Evolutionary conservation across 169 alveolate genomes (phyloP).

Genomic region (Plasmodium malariae): DNA sequence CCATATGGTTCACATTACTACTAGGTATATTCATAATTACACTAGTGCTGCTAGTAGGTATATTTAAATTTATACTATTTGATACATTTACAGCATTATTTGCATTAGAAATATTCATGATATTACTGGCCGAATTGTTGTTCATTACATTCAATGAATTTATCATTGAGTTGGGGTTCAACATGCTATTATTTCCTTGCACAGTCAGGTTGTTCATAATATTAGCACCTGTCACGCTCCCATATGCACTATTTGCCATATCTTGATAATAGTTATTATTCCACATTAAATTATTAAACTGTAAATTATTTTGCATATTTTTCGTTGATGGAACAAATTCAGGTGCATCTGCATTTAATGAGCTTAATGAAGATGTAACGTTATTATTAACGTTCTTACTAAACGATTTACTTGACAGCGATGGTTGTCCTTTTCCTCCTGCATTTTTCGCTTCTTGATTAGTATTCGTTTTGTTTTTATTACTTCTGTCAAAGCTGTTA

Average conservation of each 20-base stretch:
- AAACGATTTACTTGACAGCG: neutral
- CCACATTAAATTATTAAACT: slow-evolving; percentile 62
- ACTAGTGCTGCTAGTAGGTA: neutral
- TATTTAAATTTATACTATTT: slow-evolving; percentile 1
- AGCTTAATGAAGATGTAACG: slow-evolving; percentile 20
- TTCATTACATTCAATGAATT: slow-evolving; percentile 1
- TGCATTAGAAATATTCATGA: slow-evolving; percentile 8
- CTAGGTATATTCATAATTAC: neutral
- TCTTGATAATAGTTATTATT: slow-evolving; percentile 71
- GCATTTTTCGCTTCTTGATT: slow-evolving; percentile 21
- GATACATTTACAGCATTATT: neutral
- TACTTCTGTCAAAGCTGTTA: neutral
- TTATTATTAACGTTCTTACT: too few relatives aligned
- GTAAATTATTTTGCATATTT: slow-evolving; percentile 17
- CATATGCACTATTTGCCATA: slow-evolving; percentile 4
- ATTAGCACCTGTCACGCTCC: neutral
- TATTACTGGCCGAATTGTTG: slow-evolving; percentile 10
- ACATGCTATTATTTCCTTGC: slow-evolving; percentile 25
- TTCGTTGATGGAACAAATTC: slow-evolving; percentile 77
- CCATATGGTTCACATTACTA: neutral
- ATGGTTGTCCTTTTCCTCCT: neutral
- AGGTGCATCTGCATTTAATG: slow-evolving; percentile 77
- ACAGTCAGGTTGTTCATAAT: slow-evolving; percentile 7
- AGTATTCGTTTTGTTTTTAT: neutral
- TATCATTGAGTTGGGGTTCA: slow-evolving; percentile 23